A percentile compares a stretch with the other conserved stretches of the same genome.
These are phyloP conservation scores for Xylaria sp. DNA, from an alignment of 2,329 filamentous ascomycete species.

Conservation along the genomic window DNA sequence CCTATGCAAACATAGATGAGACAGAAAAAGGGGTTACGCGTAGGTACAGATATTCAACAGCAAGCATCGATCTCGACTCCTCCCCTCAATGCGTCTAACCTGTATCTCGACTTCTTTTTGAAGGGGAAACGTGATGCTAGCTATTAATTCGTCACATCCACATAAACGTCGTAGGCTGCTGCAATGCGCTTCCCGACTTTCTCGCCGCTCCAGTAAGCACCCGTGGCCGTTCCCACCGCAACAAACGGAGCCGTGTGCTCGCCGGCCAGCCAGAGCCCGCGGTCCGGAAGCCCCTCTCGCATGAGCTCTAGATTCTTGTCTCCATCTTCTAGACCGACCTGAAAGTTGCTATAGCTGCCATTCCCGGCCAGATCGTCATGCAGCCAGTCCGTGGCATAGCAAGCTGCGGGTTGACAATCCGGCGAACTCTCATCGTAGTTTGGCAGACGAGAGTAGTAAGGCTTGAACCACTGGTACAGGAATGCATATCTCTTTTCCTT, in stretches of 20 bases:
- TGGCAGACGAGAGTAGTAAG: slow-evolving; percentile 72
- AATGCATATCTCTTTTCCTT: slow-evolving; percentile 46
- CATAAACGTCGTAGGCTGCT: slow-evolving; percentile 43
- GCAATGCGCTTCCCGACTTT: slow-evolving; percentile 62
- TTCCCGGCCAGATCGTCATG: slow-evolving; percentile 73
- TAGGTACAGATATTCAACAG: too few relatives aligned
- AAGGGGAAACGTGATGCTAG: background rate
- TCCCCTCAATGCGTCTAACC: background rate
- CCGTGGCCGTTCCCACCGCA: slow-evolving; percentile 79
- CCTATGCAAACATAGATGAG: too few relatives aligned
- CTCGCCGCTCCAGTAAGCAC: slow-evolving; percentile 89
- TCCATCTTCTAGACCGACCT: slow-evolving; percentile 63
- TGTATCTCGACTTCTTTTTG: background rate
- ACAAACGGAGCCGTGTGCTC: slow-evolving; percentile 91
- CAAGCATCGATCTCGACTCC: too few relatives aligned
- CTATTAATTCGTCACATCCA: slow-evolving; percentile 13
- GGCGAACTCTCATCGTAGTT: slow-evolving; percentile 52
- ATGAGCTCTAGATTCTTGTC: slow-evolving; percentile 66
- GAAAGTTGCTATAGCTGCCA: slow-evolving; percentile 83
- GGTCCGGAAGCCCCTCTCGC: slow-evolving; percentile 56
- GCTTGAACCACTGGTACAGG: slow-evolving; percentile 63
- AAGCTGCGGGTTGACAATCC: slow-evolving; percentile 56
- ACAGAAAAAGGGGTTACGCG: too few relatives aligned
- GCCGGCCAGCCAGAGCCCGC: slow-evolving; percentile 78
- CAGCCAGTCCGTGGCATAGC: slow-evolving; percentile 71